Evolutionary conservation across 1,139 yeast genomes (phyloP).

Genomic region (Pneumocystis sp.): DNA sequence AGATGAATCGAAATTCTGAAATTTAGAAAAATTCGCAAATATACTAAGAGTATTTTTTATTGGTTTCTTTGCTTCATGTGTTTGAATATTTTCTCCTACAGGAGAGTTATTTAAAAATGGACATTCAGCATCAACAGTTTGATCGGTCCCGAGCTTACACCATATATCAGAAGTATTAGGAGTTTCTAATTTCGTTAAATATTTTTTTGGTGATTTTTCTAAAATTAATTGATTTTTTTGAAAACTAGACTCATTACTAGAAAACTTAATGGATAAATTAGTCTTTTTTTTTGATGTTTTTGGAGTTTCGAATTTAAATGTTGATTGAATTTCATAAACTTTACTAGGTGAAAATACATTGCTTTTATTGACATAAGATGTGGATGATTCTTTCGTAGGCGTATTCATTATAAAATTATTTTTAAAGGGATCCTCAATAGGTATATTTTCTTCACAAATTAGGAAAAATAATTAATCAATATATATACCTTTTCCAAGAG

Average conservation of each 20-base stretch:
- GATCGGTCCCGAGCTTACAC: neutral
- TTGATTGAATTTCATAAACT: neutral
- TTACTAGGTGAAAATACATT: neutral
- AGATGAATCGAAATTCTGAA: neutral
- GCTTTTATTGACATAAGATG: neutral
- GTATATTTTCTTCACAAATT: neutral
- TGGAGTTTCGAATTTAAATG: neutral
- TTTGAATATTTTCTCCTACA: neutral
- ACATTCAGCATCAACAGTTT: neutral
- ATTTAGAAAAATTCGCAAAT: neutral
- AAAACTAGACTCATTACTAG: neutral
- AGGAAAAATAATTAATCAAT: neutral
- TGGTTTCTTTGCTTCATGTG: neutral
- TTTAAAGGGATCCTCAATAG: neutral
- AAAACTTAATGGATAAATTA: neutral
- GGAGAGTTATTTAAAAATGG: neutral
- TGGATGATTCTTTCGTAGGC: neutral
- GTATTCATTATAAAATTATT: neutral
- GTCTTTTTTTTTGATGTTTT: neutral
- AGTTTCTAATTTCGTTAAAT: neutral
- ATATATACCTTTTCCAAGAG: neutral
- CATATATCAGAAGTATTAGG: neutral
- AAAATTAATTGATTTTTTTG: neutral
- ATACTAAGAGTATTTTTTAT: neutral
- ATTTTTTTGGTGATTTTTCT: neutral